phyloP scores from a whole-genome alignment of 495 filamentous ascomycete species.

The Eremomyces bilateralis region DNA sequence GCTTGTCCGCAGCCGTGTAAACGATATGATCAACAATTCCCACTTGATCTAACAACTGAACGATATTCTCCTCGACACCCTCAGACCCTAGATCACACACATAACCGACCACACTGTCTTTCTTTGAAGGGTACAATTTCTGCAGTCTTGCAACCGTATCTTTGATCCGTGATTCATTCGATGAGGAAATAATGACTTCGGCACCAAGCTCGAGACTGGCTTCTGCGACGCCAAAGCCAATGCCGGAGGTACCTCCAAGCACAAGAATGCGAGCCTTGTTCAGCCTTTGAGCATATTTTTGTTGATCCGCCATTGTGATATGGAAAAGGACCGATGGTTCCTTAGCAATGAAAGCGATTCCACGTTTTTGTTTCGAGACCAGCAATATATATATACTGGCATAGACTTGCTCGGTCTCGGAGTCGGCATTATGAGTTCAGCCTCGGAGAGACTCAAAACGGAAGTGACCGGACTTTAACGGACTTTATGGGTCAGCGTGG shows the following conservation, averaged over 20 bases:
- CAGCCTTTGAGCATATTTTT: conserved; percentile 10
- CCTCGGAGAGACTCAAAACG: too few species aligned
- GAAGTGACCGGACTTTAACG: too few species aligned
- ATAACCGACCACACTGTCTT: conserved; percentile 8
- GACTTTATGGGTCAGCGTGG: too few species aligned
- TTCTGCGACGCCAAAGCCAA: conserved; percentile 19
- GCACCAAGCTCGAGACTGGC: conserved; percentile 16
- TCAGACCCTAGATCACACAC: conserved; percentile 12
- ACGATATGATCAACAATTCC: conserved; percentile 17
- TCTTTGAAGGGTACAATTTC: conserved; percentile 13
- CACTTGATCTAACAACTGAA: conserved; percentile 12
- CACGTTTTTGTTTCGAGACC: too few species aligned
- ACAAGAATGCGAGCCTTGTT: conserved; percentile 8
- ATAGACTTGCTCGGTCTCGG: too few species aligned
- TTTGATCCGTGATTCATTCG: conserved; percentile 11
- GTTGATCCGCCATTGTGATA: too few species aligned
- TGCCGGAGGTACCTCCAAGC: conserved; percentile 14
- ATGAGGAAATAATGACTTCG: conserved; percentile 16
- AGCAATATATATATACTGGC: too few species aligned
- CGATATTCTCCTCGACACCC: conserved; percentile 11
- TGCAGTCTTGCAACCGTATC: conserved; percentile 10
- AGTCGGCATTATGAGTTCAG: too few species aligned
- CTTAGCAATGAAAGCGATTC: too few species aligned
- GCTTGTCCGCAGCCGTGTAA: conserved; percentile 15
- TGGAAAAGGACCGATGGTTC: too few species aligned